A percentile compares a stretch with the other conserved stretches of the same genome.
Evolutionary conservation across 192 early-diverging fungal genomes (phyloP).

Genomic region (Phycomyces nitens): DNA sequence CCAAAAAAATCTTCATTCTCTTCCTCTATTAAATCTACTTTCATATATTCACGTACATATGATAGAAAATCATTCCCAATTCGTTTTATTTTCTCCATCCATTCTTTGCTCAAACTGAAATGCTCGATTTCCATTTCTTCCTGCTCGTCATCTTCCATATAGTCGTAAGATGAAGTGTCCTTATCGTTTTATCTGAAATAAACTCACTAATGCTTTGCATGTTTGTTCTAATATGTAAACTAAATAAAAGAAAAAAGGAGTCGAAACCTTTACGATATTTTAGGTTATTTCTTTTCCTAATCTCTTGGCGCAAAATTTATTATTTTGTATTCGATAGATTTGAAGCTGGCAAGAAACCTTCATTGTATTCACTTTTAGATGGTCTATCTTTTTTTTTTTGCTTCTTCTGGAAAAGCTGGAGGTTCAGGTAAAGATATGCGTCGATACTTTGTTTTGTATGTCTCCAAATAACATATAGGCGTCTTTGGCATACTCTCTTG

Average conservation of each 20-base stretch:
- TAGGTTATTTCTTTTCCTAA: conserved; percentile 11
- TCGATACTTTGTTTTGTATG: too few species aligned
- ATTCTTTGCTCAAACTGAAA: conserved; percentile 15
- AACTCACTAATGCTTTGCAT: conserved; percentile 16
- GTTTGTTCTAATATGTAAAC: conserved; percentile 23
- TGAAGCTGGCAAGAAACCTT: too few species aligned
- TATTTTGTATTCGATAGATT: too few species aligned
- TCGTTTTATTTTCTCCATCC: conserved; percentile 14
- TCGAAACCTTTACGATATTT: conserved; percentile 19
- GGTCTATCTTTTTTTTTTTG: too few species aligned
- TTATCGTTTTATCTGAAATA: conserved; percentile 14
- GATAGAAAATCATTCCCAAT: conserved; percentile 10
- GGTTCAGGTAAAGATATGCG: too few species aligned
- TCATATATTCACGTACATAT: conserved; percentile 10
- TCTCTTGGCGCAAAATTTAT: conserved; percentile 14
- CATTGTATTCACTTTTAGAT: too few species aligned
- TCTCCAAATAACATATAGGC: too few species aligned
- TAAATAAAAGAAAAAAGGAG: conserved; percentile 21
- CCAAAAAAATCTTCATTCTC: conserved; percentile 14
- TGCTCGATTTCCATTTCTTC: conserved; percentile 14
- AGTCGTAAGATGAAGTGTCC: conserved; percentile 17
- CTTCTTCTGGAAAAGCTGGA: too few species aligned
- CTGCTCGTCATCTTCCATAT: conserved; percentile 19
- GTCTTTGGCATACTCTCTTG: too few species aligned
- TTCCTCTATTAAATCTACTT: conserved; percentile 16